phyloP scores from a whole-genome alignment of 345 rosid genomes.

The Brassica cretica region DNA sequence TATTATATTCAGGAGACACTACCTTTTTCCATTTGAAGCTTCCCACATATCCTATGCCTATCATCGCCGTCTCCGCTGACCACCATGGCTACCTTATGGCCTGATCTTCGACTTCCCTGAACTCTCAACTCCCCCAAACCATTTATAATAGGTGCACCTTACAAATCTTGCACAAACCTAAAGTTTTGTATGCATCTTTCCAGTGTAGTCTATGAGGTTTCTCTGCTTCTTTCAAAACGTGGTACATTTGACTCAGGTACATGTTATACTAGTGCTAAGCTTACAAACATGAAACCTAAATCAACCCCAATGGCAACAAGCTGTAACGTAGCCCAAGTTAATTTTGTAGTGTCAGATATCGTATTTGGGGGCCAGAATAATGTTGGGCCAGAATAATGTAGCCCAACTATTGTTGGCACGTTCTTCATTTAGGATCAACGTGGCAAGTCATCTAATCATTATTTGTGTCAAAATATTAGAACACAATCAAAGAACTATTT shows the following conservation, averaged over 20 bases:
- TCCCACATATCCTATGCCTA: constrained; percentile 1
- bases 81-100: neutral
- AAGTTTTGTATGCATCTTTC: neutral
- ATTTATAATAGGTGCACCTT: neutral
- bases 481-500: neutral
- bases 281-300: neutral
- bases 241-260: neutral
- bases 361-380: neutral
- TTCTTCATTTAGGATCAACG: neutral
- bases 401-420: neutral
- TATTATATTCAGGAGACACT: neutral
- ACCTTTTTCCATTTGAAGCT: neutral
- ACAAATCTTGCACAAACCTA: neutral
- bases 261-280: neutral
- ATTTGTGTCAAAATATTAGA: neutral
- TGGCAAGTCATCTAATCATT: neutral
- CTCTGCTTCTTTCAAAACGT: neutral
- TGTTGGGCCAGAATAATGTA: neutral
- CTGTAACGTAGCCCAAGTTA: neutral
- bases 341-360: neutral
- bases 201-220: neutral
- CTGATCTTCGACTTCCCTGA: neutral
- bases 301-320: neutral
- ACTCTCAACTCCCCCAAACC: neutral
- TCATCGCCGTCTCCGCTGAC: neutral